Evolutionary conservation across 1,284 basidiomycete genomes (phyloP).

Genomic region (Sanguinoderma infundibulare): DNA sequence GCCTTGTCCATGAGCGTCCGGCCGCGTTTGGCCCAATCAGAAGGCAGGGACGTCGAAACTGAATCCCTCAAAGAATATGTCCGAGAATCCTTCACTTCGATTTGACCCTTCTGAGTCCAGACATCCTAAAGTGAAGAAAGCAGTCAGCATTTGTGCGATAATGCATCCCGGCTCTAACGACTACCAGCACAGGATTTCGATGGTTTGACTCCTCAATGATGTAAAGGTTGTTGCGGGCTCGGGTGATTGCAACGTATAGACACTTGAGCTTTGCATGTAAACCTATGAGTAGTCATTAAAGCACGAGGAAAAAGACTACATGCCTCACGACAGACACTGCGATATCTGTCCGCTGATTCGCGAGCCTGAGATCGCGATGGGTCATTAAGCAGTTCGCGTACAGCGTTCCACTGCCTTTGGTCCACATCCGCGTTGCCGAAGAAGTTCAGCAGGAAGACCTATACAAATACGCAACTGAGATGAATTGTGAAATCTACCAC

Average conservation of each 20-base stretch:
- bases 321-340: constrained; percentile 63
- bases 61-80: background rate
- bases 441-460: constrained; percentile 75
- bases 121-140: background rate
- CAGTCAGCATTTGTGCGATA: background rate
- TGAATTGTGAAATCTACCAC: background rate
- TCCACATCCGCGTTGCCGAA: constrained; percentile 63
- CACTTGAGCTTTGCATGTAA: constrained; percentile 55
- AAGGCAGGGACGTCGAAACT: constrained; percentile 37
- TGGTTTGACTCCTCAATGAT: constrained; percentile 62
- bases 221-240: constrained; percentile 69
- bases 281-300: background rate
- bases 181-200: constrained; percentile 61
- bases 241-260: constrained; percentile 71
- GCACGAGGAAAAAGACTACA: constrained; percentile 7
- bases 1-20: constrained; percentile 53
- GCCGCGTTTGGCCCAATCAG: constrained; percentile 58
- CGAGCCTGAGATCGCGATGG: constrained; percentile 52
- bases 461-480: background rate
- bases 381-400: constrained; percentile 42
- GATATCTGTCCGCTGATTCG: constrained; percentile 48
- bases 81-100: background rate
- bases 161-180: no score
- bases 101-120: background rate
- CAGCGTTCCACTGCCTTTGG: constrained; percentile 57